A percentile compares a stretch with the other conserved stretches of the same genome.
phyloP scores from a whole-genome alignment of 225 moss, liverwort and hornwort species.

The Asterella californica region DNA sequence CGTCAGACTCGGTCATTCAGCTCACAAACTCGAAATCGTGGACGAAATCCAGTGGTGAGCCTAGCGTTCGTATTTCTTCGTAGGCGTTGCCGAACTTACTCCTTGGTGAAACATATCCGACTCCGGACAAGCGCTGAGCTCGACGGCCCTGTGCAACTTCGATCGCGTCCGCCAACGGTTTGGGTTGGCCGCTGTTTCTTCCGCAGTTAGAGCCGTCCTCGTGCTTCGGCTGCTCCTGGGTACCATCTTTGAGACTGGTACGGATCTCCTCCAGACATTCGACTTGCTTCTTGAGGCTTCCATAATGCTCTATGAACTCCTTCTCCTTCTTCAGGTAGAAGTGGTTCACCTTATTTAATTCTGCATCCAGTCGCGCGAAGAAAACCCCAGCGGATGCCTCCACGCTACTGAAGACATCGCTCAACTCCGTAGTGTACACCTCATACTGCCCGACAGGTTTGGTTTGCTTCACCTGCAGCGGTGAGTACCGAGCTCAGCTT shows the following conservation, averaged over 20 bases:
- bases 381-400: conserved; percentile 21
- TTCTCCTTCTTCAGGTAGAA: conserved; percentile 59
- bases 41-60: background rate
- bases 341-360: conserved; percentile 61
- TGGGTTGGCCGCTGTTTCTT: background rate
- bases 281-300: conserved; percentile 51
- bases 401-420: background rate
- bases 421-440: background rate
- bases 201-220: too few species aligned
- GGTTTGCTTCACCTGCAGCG: background rate
- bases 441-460: background rate
- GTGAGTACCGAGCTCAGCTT: background rate
- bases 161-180: conserved; percentile 4
- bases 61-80: background rate
- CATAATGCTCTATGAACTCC: conserved; percentile 53
- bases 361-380: conserved; percentile 52
- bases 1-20: background rate
- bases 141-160: background rate
- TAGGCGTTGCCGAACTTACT: background rate
- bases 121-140: background rate
- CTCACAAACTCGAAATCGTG: background rate
- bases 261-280: conserved; percentile 10
- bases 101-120: background rate
- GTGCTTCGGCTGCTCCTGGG: background rate
- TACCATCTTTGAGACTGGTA: background rate